Evolutionary conservation across 2,329 filamentous ascomycete genomes (phyloP).

Genomic region (Penicillium sp.): DNA sequence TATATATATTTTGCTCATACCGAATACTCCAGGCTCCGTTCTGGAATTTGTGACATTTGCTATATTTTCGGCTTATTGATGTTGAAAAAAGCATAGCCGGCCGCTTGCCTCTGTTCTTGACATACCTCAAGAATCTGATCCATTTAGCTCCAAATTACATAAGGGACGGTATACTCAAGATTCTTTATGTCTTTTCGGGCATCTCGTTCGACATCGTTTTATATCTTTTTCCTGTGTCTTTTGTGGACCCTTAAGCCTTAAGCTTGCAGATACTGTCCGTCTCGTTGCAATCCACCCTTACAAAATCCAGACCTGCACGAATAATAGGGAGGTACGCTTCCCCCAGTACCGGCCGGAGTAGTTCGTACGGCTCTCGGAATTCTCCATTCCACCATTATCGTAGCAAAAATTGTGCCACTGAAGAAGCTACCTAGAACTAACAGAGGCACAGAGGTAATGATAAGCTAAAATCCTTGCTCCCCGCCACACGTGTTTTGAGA

Average conservation of each 20-base stretch:
- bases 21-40: neutral
- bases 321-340: too few species aligned
- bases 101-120: neutral
- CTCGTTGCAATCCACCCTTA: too few species aligned
- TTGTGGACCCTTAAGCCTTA: too few species aligned
- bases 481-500: accelerated
- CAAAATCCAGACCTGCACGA: too few species aligned
- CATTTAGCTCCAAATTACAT: neutral
- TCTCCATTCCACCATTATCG: too few species aligned
- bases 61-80: neutral
- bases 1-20: neutral
- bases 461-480: accelerated
- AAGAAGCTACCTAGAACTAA: too few species aligned
- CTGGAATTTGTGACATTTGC: neutral
- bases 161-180: neutral
- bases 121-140: neutral
- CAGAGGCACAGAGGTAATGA: too few species aligned
- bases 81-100: neutral
- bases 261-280: too few species aligned
- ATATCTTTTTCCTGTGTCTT: too few species aligned
- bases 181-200: neutral
- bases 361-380: too few species aligned
- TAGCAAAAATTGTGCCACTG: accelerated
- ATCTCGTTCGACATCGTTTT: too few species aligned
- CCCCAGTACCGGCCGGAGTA: too few species aligned